phyloP scores from a whole-genome alignment of 164 flowering plant species.

The Litsea cubeba region DNA sequence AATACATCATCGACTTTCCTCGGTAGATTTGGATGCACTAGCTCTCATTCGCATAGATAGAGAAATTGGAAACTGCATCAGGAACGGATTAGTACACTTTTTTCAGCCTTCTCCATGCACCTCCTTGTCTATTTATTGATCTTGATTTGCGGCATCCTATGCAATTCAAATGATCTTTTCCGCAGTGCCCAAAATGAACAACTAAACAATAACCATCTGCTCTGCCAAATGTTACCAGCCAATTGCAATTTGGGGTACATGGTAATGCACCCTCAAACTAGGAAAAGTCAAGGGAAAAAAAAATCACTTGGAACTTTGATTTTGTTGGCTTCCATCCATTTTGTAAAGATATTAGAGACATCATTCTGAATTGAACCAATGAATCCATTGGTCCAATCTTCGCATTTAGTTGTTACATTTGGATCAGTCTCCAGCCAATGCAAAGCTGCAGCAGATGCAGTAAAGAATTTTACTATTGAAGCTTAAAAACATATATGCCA shows the following conservation, averaged over 20 bases:
- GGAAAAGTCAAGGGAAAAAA: neutral
- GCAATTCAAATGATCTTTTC: too few relatives aligned
- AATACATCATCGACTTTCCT: too few relatives aligned
- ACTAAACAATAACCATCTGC: neutral
- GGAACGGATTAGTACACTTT: too few relatives aligned
- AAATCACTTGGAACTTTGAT: constrained; percentile 53
- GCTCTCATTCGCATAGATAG: too few relatives aligned
- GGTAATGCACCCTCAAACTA: neutral
- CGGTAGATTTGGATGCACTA: too few relatives aligned
- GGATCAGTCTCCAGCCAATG: constrained; percentile 74
- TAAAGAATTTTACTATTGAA: neutral
- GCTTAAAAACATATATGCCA: too few relatives aligned
- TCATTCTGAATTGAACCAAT: constrained; percentile 71
- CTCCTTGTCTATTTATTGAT: too few relatives aligned
- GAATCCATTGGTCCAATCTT: constrained; percentile 85
- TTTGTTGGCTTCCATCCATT: constrained; percentile 71
- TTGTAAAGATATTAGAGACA: constrained; percentile 67
- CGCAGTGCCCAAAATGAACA: neutral
- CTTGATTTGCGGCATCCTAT: too few relatives aligned
- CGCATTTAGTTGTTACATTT: constrained; percentile 57
- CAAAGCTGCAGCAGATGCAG: constrained; percentile 30
- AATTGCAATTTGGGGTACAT: neutral
- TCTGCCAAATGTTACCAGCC: neutral
- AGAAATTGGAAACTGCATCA: too few relatives aligned
- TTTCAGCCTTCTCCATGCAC: too few relatives aligned